A percentile compares a stretch with the other conserved stretches of the same genome.
phyloP scores from a whole-genome alignment of 495 filamentous ascomycete genomes.

The Mytilinidion resinicola region DNA sequence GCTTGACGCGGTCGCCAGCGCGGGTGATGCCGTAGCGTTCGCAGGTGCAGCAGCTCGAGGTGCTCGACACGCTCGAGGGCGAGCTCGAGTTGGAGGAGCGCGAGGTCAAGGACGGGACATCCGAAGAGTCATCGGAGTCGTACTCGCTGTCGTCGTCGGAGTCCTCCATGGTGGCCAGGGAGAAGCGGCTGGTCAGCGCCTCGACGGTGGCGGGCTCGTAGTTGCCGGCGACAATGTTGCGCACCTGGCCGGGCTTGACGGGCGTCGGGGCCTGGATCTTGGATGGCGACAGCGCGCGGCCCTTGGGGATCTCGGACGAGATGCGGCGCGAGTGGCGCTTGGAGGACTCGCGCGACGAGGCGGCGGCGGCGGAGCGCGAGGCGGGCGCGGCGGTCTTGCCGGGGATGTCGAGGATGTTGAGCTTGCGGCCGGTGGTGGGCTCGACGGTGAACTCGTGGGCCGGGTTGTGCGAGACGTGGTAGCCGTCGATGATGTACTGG shows the following conservation, averaged over 20 bases:
- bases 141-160: constrained; percentile 56
- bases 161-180: constrained; percentile 58
- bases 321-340: constrained; percentile 41
- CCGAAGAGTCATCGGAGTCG: constrained; percentile 40
- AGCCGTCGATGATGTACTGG: constrained; percentile 96
- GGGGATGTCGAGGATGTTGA: constrained; percentile 73
- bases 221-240: constrained; percentile 72
- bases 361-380: constrained; percentile 22
- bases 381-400: constrained; percentile 37
- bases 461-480: constrained; percentile 97
- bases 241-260: constrained; percentile 74
- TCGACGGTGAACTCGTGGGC: constrained; percentile 83
- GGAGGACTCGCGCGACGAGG: constrained; percentile 36
- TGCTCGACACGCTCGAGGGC: constrained; percentile 67
- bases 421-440: constrained; percentile 90
- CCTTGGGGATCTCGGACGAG: constrained; percentile 66
- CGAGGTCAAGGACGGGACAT: constrained; percentile 49
- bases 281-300: constrained; percentile 76
- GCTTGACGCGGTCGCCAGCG: constrained; percentile 82
- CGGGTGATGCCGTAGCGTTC: constrained; percentile 95
- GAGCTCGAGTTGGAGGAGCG: constrained; percentile 65
- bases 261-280: constrained; percentile 91
- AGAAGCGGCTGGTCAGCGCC: constrained; percentile 67
- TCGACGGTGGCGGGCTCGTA: constrained; percentile 57
- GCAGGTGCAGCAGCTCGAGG: constrained; percentile 70